phyloP scores from a whole-genome alignment of 2,329 filamentous ascomycete genomes.

The Scorias spongiosa region DNA sequence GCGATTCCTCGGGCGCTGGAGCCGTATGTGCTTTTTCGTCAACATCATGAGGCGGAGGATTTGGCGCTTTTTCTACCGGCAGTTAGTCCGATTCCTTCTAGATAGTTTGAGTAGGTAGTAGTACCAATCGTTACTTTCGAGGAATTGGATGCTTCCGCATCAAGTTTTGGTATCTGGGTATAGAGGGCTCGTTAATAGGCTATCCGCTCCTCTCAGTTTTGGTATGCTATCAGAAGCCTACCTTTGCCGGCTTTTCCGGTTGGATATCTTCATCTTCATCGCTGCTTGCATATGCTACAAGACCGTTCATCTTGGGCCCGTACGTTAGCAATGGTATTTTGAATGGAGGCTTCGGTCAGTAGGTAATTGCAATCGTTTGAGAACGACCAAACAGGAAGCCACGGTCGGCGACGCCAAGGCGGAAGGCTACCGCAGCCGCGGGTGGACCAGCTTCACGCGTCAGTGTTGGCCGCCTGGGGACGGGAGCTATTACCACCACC shows the following conservation, averaged over 20 bases:
- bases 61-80: too few relatives aligned
- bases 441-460: conserved; percentile 3
- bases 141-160: too few relatives aligned
- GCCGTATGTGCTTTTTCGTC: too few relatives aligned
- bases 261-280: conserved; percentile 26
- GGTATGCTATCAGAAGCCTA: conserved; percentile 19
- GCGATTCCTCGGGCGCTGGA: too few relatives aligned
- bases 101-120: too few relatives aligned
- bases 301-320: conserved; percentile 13
- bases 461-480: conserved; percentile 2
- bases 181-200: conserved; percentile 27
- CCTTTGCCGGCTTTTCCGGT: conserved; percentile 20
- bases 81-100: too few relatives aligned
- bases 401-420: not conserved
- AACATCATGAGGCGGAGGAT: too few relatives aligned
- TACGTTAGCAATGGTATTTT: not conserved
- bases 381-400: too few relatives aligned
- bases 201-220: conserved; percentile 22
- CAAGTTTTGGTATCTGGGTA: conserved; percentile 3
- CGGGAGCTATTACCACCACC: too few relatives aligned
- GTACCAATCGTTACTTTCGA: too few relatives aligned
- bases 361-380: too few relatives aligned
- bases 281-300: conserved; percentile 32
- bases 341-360: too few relatives aligned
- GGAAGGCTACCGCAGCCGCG: not conserved